phyloP scores from a whole-genome alignment of 2,329 filamentous ascomycete species.

The Coniochaeta pulveracea region DNA sequence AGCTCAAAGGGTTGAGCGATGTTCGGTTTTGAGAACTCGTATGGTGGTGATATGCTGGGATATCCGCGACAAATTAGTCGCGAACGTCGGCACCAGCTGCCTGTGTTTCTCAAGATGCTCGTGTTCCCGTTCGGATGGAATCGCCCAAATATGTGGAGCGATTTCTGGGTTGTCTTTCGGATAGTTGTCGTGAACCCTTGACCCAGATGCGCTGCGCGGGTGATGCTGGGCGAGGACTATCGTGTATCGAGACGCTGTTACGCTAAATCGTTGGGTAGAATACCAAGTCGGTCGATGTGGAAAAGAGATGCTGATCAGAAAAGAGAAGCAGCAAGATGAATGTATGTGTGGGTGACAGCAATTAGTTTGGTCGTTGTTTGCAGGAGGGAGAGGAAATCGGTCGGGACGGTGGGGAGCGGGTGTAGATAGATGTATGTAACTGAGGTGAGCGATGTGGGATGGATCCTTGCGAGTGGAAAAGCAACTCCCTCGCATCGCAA shows the following conservation, averaged over 20 bases:
- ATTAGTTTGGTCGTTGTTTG: slow-evolving; percentile 4
- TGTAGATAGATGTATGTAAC: slow-evolving; percentile 5
- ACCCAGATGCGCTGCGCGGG: neutral
- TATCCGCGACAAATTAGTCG: slow-evolving; percentile 12
- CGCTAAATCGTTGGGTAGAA: neutral
- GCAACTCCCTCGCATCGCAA: slow-evolving; percentile 1
- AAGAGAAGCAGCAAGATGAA: neutral
- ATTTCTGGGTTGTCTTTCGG: neutral
- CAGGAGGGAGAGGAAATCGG: slow-evolving; percentile 1
- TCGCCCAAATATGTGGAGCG: neutral
- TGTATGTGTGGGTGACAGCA: neutral
- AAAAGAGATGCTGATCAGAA: neutral
- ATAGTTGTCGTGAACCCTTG: neutral
- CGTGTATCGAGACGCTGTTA: too few relatives aligned
- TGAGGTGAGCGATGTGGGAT: slow-evolving; percentile 3
- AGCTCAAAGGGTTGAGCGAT: slow-evolving; percentile 25
- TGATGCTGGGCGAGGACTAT: neutral
- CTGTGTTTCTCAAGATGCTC: neutral
- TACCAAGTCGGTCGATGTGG: neutral
- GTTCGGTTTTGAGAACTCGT: slow-evolving; percentile 10
- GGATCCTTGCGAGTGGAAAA: slow-evolving; percentile 4
- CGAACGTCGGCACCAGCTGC: slow-evolving; percentile 4
- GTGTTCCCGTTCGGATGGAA: neutral
- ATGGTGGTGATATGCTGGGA: slow-evolving; percentile 9
- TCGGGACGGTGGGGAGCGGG: slow-evolving; percentile 2